Evolutionary conservation across 805 yeast species (phyloP).

Genomic region (Lipomyces sp.): DNA sequence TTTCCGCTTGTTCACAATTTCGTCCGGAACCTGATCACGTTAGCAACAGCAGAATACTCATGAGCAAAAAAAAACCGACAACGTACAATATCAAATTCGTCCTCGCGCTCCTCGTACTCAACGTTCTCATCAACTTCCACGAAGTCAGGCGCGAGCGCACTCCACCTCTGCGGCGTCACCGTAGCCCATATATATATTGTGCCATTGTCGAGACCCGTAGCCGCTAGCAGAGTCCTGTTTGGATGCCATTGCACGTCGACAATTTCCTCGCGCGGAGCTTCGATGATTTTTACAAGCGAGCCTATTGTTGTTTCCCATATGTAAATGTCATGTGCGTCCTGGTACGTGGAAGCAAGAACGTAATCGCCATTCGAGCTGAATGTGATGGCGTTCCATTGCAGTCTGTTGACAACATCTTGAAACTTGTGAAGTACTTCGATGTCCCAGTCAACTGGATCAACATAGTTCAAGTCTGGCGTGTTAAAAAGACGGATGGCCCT

Average conservation of each 20-base stretch:
- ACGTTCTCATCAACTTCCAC: constrained; percentile 91
- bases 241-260: constrained; percentile 86
- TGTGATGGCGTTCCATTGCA: constrained; percentile 82
- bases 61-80: not conserved
- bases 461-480: constrained; percentile 33
- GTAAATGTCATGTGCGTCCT: constrained; percentile 83
- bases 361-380: constrained; percentile 77
- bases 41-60: not conserved
- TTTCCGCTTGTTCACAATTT: constrained; percentile 57
- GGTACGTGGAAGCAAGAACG: constrained; percentile 83
- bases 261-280: constrained; percentile 86
- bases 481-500: constrained; percentile 35
- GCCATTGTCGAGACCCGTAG: constrained; percentile 84
- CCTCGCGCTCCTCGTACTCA: constrained; percentile 82
- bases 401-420: constrained; percentile 82
- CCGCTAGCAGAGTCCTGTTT: constrained; percentile 65
- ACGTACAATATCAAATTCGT: constrained; percentile 74
- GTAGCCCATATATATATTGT: constrained; percentile 78
- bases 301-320: constrained; percentile 92
- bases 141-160: constrained; percentile 94
- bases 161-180: constrained; percentile 87
- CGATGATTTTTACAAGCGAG: constrained; percentile 79
- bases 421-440: constrained; percentile 74
- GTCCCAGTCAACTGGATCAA: constrained; percentile 44
- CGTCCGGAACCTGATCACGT: constrained; percentile 46